These are phyloP conservation scores for Gloeophyllum trabeum DNA, from an alignment of 768 basidiomycete genomes.

Conservation along the genomic window DNA sequence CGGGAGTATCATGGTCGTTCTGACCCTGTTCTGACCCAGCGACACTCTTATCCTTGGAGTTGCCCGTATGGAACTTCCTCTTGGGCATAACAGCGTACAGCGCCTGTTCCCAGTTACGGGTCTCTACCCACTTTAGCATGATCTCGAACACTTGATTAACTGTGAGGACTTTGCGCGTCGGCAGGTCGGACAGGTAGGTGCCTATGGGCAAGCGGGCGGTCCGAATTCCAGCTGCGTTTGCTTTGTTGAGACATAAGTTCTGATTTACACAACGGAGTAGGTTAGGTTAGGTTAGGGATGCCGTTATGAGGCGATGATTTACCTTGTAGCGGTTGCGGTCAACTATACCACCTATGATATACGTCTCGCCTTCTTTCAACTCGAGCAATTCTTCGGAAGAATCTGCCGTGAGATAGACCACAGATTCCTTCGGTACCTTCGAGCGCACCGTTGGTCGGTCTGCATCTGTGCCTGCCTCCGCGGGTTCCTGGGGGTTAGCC, in stretches of 20 bases:
- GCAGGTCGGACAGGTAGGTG: conserved; percentile 72
- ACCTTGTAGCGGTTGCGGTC: conserved; percentile 97
- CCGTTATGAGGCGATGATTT: conserved; percentile 4
- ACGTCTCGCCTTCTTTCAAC: conserved; percentile 74
- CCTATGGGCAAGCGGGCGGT: conserved; percentile 92
- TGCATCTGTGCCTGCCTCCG: conserved; percentile 1
- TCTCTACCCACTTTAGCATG: conserved; percentile 81
- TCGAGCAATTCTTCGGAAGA: conserved; percentile 78
- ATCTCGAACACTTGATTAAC: conserved; percentile 96
- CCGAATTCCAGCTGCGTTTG: conserved; percentile 57
- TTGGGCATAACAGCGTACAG: conserved; percentile 86
- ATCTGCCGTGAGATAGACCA: conserved; percentile 94
- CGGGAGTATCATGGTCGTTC: not conserved
- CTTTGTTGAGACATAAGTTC: conserved; percentile 87
- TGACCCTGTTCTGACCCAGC: conserved; percentile 11
- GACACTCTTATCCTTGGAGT: no score
- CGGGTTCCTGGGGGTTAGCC: conserved; percentile 1
- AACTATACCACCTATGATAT: conserved; percentile 91
- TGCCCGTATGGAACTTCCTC: conserved; percentile 70
- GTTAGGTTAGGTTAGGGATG: not conserved
- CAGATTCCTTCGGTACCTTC: conserved; percentile 13
- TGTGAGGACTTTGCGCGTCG: conserved; percentile 91
- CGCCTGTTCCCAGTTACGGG: conserved; percentile 75
- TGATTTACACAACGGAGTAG: conserved; percentile 18
- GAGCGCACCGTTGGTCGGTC: not conserved